phyloP scores from a whole-genome alignment of 495 filamentous ascomycete genomes.

The Podospora pseudoanserina region DNA sequence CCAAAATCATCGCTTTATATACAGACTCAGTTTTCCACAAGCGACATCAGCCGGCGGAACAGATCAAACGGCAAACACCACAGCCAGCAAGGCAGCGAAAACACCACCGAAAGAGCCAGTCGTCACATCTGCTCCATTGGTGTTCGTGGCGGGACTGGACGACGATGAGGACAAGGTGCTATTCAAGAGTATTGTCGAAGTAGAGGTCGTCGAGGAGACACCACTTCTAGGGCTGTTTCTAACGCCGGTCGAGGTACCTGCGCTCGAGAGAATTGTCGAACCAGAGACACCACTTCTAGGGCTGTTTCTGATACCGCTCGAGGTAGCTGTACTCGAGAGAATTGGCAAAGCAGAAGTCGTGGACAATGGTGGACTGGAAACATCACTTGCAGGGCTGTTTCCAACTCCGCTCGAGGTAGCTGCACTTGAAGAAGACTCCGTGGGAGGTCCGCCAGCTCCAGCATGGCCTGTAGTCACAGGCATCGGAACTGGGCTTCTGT shows the following conservation, averaged over 20 bases:
- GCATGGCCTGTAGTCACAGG: background rate
- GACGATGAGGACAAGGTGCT: conserved; percentile 12
- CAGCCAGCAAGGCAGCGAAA: conserved; percentile 30
- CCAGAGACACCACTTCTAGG: background rate
- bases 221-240: background rate
- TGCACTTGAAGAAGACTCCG: background rate
- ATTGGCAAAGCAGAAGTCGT: background rate
- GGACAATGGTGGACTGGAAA: background rate
- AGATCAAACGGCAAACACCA: conserved; percentile 20
- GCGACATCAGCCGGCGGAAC: background rate
- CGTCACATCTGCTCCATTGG: conserved; percentile 17
- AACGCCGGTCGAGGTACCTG: background rate
- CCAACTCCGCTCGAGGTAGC: background rate
- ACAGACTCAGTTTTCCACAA: background rate
- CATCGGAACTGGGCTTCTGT: background rate
- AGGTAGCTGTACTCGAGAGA: background rate
- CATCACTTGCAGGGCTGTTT: background rate
- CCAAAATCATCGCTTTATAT: background rate
- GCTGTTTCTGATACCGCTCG: background rate
- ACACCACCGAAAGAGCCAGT: conserved; percentile 29
- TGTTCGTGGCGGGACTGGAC: conserved; percentile 19
- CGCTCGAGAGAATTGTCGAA: background rate
- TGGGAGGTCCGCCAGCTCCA: background rate
- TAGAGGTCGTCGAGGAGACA: background rate
- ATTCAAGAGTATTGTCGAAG: background rate